phyloP scores from a whole-genome alignment of 2,329 filamentous ascomycete genomes.

The Penicillium hordei region DNA sequence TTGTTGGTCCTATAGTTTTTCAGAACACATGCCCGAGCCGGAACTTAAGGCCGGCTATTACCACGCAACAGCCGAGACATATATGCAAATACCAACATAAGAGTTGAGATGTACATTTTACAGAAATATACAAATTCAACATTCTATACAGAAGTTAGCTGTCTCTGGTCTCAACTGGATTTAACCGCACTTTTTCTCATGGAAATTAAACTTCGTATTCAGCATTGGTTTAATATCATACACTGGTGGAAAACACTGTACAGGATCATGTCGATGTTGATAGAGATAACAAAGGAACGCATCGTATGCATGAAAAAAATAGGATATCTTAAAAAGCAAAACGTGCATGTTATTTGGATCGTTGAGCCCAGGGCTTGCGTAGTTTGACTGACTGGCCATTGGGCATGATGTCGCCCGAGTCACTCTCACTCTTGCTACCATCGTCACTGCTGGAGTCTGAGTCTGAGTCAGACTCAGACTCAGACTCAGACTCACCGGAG shows the following conservation, averaged over 20 bases:
- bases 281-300: neutral
- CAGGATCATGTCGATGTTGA: neutral
- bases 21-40: neutral
- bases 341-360: neutral
- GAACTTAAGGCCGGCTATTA: neutral
- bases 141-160: neutral
- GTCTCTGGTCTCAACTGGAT: neutral
- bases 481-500: slow-evolving; percentile 1
- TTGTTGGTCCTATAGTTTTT: neutral
- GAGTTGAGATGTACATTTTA: neutral
- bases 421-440: neutral
- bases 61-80: neutral
- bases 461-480: neutral
- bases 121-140: neutral
- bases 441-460: neutral
- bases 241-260: neutral
- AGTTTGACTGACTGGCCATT: neutral
- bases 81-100: neutral
- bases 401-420: slow-evolving; percentile 8
- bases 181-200: neutral
- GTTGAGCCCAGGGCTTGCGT: neutral
- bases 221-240: neutral
- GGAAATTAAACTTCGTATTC: neutral
- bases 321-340: slow-evolving; percentile 2
- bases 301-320: neutral